phyloP scores from a whole-genome alignment of 2,329 filamentous ascomycete species.

The Sphaceloma murrayae region DNA sequence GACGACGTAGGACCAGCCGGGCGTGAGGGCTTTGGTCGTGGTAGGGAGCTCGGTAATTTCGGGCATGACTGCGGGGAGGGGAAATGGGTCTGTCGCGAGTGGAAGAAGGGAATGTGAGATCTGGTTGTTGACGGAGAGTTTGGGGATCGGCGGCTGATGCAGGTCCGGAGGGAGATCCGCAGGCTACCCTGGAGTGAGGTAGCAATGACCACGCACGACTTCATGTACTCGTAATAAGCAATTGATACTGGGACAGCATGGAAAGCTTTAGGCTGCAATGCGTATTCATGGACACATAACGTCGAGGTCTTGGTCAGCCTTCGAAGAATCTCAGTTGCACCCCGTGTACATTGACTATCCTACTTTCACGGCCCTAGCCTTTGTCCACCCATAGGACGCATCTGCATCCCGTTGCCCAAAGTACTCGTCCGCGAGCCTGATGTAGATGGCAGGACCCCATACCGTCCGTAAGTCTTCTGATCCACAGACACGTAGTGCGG shows the following conservation, averaged over 20 bases:
- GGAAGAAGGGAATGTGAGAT: not conserved
- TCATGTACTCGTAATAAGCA: no score
- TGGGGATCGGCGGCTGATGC: not conserved
- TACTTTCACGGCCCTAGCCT: slow-evolving; percentile 4
- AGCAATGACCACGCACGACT: no score
- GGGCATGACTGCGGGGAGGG: slow-evolving; percentile 31
- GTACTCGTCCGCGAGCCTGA: slow-evolving; percentile 16
- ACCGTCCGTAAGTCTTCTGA: slow-evolving; percentile 89
- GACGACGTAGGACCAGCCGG: slow-evolving; percentile 88
- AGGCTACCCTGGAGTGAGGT: no score
- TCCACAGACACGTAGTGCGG: slow-evolving; percentile 92
- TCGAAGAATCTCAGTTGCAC: not conserved
- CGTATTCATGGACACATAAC: no score
- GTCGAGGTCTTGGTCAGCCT: not conserved
- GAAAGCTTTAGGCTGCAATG: no score
- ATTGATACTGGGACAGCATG: no score
- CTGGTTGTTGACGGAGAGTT: not conserved
- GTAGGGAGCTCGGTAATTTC: slow-evolving; percentile 73
- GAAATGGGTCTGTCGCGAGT: not conserved
- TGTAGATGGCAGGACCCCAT: slow-evolving; percentile 65
- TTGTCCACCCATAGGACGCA: slow-evolving; percentile 10
- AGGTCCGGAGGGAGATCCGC: no score
- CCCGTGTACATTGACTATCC: not conserved
- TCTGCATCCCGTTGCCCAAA: slow-evolving; percentile 9
- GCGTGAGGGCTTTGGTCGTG: slow-evolving; percentile 56